phyloP scores from a whole-genome alignment of 1,284 basidiomycete genomes.

The Lentinus polychrous region DNA sequence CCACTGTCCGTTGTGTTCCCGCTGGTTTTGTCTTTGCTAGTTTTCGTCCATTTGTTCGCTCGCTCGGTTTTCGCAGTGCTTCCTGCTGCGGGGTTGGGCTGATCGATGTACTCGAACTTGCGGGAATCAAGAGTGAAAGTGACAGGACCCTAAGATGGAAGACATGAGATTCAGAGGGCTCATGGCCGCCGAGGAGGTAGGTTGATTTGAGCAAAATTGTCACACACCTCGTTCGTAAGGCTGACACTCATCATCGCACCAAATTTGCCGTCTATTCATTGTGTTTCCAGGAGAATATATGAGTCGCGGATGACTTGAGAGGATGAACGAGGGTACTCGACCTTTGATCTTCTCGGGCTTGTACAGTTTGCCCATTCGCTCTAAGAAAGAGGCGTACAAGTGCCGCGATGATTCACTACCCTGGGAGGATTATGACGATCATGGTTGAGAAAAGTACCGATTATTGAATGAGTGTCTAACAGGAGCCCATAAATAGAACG shows the following conservation, averaged over 20 bases:
- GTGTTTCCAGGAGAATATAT: slow-evolving; percentile 6
- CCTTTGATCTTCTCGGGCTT: slow-evolving; percentile 74
- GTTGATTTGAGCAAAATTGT: slow-evolving; percentile 3
- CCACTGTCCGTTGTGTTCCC: no score
- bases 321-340: slow-evolving; percentile 22
- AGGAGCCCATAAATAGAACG: slow-evolving; percentile 13
- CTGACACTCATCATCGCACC: slow-evolving; percentile 92
- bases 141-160: slow-evolving; percentile 59
- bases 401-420: slow-evolving; percentile 57
- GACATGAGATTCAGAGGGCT: neutral
- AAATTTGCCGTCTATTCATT: slow-evolving; percentile 71
- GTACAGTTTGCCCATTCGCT: slow-evolving; percentile 59
- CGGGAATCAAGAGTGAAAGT: slow-evolving; percentile 78
- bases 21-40: no score
- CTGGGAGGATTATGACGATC: slow-evolving; percentile 31
- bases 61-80: slow-evolving; percentile 9
- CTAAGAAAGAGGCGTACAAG: slow-evolving; percentile 69
- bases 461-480: slow-evolving; percentile 7
- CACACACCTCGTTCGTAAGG: slow-evolving; percentile 74
- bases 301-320: slow-evolving; percentile 5
- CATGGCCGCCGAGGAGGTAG: neutral
- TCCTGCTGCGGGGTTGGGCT: slow-evolving; percentile 11
- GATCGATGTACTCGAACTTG: slow-evolving; percentile 50
- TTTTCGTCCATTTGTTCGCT: no score
- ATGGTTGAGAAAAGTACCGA: slow-evolving; percentile 8